Evolutionary conservation across 306 rosid species (phyloP).

Genomic region (Chamaecrista fasciculata): DNA sequence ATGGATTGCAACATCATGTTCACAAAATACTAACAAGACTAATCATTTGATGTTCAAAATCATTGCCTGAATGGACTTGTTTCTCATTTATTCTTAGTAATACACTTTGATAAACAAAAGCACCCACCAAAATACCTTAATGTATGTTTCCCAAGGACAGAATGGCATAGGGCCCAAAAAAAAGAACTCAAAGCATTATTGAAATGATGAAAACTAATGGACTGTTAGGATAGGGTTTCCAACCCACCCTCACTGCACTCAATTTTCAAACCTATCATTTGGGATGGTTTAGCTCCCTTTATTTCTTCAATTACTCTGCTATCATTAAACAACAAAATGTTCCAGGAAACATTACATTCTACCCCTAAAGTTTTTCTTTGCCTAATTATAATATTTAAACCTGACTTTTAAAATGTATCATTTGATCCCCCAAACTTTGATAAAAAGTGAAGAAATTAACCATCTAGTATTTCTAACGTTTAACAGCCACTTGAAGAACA

Average conservation of each 20-base stretch:
- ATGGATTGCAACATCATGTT: neutral
- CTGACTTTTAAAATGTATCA: no score
- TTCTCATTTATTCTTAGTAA: neutral
- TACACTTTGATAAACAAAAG: neutral
- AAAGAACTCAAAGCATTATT: neutral
- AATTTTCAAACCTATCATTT: neutral
- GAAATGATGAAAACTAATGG: neutral
- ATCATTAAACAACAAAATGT: neutral
- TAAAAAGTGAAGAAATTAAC: no score
- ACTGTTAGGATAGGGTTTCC: neutral
- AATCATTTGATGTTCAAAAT: constrained; percentile 5
- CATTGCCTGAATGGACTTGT: neutral
- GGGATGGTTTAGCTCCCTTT: neutral
- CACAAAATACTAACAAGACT: neutral
- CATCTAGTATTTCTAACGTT: no score
- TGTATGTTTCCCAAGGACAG: neutral
- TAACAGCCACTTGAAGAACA: no score
- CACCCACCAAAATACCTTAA: neutral
- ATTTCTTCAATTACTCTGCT: neutral
- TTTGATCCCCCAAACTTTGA: no score
- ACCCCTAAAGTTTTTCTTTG: no score
- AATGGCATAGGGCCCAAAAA: neutral
- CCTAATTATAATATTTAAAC: no score
- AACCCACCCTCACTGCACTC: neutral
- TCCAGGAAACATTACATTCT: no score